Conservation (phyloP, 1,284 basidiomycete genomes). For the Dichomitus squalens region DNA sequence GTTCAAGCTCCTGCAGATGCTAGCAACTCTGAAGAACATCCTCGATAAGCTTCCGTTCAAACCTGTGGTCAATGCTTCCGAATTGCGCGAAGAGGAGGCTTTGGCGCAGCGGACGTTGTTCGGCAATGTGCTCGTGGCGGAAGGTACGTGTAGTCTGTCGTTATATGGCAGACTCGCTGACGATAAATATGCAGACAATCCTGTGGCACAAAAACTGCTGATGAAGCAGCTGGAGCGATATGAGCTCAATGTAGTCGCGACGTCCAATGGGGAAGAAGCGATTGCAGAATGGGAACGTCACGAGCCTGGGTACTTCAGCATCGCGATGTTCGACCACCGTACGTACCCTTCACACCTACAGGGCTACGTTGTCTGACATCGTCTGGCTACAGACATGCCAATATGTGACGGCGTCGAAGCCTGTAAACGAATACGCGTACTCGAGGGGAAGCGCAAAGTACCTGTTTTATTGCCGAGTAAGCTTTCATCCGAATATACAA, state of each 20-base stretch:
- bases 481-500: too few species aligned
- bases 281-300: constrained; percentile 69
- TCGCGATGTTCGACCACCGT: constrained; percentile 76
- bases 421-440: constrained; percentile 57
- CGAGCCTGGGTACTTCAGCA: constrained; percentile 66
- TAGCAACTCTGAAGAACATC: constrained; percentile 60
- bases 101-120: constrained; percentile 54
- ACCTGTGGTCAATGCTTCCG: constrained; percentile 40
- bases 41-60: constrained; percentile 42
- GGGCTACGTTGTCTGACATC: not conserved
- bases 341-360: constrained; percentile 27
- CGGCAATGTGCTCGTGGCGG: constrained; percentile 69
- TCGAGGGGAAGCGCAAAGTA: constrained; percentile 59
- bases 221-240: constrained; percentile 66
- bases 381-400: constrained; percentile 59
- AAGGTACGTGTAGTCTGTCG: constrained; percentile 45
- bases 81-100: constrained; percentile 47
- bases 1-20: constrained; percentile 58
- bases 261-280: constrained; percentile 69
- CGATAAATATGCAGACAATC: constrained; percentile 51
- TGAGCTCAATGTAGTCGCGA: constrained; percentile 59
- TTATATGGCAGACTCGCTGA: not conserved
- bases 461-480: constrained; percentile 56
- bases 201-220: constrained; percentile 65
- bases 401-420: constrained; percentile 76